phyloP scores from a whole-genome alignment of 345 rosid species.

The Bruguiera parviflora region DNA sequence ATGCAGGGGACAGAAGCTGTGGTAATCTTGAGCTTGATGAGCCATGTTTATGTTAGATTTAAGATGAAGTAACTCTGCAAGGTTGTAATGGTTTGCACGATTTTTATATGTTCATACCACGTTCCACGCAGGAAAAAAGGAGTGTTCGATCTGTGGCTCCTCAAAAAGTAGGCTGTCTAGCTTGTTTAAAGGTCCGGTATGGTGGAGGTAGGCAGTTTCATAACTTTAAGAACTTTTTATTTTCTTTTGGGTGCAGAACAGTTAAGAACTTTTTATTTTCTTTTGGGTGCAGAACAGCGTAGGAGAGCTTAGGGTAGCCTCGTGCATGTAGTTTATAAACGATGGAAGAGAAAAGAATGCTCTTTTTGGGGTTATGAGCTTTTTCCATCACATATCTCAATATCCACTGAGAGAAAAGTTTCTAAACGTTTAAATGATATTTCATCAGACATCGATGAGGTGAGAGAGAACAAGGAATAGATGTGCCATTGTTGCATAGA shows the following conservation, averaged over 20 bases:
- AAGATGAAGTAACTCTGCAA: background rate
- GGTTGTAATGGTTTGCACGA: too few species aligned
- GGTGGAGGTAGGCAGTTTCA: slow-evolving; percentile 38
- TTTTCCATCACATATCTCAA: background rate
- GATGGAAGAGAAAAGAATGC: background rate
- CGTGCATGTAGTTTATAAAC: too few species aligned
- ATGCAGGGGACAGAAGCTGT: slow-evolving; percentile 42
- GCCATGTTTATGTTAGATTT: slow-evolving; percentile 35
- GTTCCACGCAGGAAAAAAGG: slow-evolving; percentile 39
- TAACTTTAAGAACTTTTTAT: too few species aligned
- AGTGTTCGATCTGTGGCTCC: slow-evolving; percentile 44
- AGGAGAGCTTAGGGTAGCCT: too few species aligned
- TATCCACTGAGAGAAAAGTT: background rate
- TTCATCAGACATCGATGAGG: slow-evolving; percentile 34
- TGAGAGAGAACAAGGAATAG: slow-evolving; percentile 38
- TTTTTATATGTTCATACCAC: background rate
- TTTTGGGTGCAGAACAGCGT: too few species aligned
- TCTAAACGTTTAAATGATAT: background rate
- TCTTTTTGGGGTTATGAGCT: background rate
- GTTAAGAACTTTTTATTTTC: too few species aligned
- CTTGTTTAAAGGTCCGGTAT: slow-evolving; percentile 40
- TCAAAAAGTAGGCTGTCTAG: slow-evolving; percentile 36
- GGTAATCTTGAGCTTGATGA: slow-evolving; percentile 31
- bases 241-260: too few species aligned
- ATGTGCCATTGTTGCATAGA: slow-evolving; percentile 50